Base-by-base conservation (phyloP, 495 filamentous ascomycete species). In the Neurospora sp. region DNA sequence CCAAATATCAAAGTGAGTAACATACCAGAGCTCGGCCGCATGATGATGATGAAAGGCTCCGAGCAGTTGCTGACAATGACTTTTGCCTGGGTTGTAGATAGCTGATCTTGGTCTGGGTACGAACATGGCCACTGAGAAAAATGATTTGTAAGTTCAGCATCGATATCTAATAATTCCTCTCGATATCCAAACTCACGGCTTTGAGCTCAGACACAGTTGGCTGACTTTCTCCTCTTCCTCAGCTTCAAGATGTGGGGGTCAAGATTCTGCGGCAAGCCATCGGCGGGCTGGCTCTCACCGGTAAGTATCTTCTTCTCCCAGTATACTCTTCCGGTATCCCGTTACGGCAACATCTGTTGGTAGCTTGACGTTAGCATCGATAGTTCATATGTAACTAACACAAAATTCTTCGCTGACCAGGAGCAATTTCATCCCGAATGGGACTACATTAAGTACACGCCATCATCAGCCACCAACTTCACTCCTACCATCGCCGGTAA, bases 361-460 rank as follows among this genome's bases (percentile, higher is more conserved):
- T 65, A 35, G 6, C 27, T 65, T 8, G 14, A 8, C 5, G 27
- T 16, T 9, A 18, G 53, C 14, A 37, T 35, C 5, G 2, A 8
- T 7, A 35, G 22, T 35, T 8, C 3, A 14, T 8, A 27, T 31
- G 27, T 31, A 5, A 39, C 39, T 44, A 44, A 31, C 39, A 44
- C 69, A 31, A 0, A 3, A n/a, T 3, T 31, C 12, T 47, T 47
- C 39, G 8, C 39, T 7, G 16, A n/a, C 9, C 22, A 70, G 69
- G 37, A 70, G 18, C 69, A 70, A 70, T 70, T 70, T 14, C 69
- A 70, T 40, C 27, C 38, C 27, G 69, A 70, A 42, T 70, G 69
- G 69, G 69, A 70, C 20, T 10, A 70, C 22, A 70, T 70, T n/a
- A 45, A 42, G 39, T 37, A 31, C 53, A 65, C 53, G 3, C 53